Base-by-base conservation (phyloP, 306 rosid genomes). In the Dryas drummondii region DNA sequence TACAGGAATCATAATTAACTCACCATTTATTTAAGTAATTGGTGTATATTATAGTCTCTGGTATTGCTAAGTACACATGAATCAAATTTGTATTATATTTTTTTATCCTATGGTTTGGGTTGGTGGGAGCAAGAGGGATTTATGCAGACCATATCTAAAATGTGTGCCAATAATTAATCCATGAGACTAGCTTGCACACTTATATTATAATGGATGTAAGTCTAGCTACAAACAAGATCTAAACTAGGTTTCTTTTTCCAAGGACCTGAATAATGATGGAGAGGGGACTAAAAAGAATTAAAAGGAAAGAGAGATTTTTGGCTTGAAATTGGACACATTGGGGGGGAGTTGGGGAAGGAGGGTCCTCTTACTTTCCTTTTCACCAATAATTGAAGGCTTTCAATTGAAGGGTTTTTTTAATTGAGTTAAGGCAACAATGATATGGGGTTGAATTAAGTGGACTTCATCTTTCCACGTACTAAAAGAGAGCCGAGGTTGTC, bases 401-500 rank as follows among this genome's bases (percentile, higher is more conserved):
- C 54, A 67, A 27, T 27, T 1, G 3, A 78, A 48, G 73, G 55
- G 47, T 61, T 84, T 74, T 81, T 76, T 83, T 81, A 79, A 64
- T 84, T 75, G 53, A 56, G 84, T 80, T 81, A 53, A 67, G 76
- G 81, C 80, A 75, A 76, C 84, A 84, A 87, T 76, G 81, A 84
- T 84, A 73, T 46, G 79, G 47, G 74, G 75, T 49, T 69, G 73
- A 46, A 67, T 40, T 64, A 46, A 84, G 87, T 82, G 88, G 96
- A 84, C 51, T 82, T 76, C 84, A 81, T 87, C 96, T 88, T 91
- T 91, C 89, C 98, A 91, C 97, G 92, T 85, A 87, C 80, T 80
- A 80, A 90, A 86, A 78, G 71, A 73, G 82, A 73, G 54, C 74
- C 75, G 65, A 78, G 79, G 84, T 80, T 88, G 88, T 87, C 86